Conservation (phyloP, 2,329 filamentous ascomycete genomes). For the Eutypa lata region DNA sequence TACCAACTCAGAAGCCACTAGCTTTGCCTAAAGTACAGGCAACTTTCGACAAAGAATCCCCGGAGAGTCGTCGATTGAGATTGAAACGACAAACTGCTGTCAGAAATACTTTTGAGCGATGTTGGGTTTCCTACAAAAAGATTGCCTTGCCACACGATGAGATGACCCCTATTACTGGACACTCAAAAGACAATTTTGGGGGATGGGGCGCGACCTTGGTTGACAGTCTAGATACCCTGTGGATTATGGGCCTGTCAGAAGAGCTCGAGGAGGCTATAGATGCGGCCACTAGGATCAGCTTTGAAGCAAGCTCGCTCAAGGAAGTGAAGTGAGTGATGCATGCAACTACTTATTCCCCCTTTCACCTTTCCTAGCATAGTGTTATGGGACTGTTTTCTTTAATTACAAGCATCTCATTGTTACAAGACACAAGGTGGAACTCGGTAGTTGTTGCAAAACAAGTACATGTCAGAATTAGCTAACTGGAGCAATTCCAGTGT, state of each 20-base stretch:
- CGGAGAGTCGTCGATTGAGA: too few relatives aligned
- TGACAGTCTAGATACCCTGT: slow-evolving; percentile 32
- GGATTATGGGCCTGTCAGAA: slow-evolving; percentile 43
- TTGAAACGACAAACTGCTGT: slow-evolving; percentile 16
- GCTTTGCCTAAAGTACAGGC: slow-evolving; percentile 19
- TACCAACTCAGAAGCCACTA: slow-evolving; percentile 17
- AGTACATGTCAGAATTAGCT: too few relatives aligned
- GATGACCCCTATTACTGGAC: slow-evolving; percentile 36
- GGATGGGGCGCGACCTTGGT: slow-evolving; percentile 46
- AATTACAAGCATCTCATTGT: too few relatives aligned
- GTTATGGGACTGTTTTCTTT: too few relatives aligned
- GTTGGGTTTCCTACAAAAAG: slow-evolving; percentile 38
- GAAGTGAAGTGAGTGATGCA: too few relatives aligned
- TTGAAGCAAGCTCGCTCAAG: slow-evolving; percentile 28
- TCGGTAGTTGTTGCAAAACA: too few relatives aligned
- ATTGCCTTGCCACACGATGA: slow-evolving; percentile 42
- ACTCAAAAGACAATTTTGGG: slow-evolving; percentile 36
- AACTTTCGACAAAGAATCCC: slow-evolving; percentile 13
- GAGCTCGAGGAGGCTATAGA: slow-evolving; percentile 43
- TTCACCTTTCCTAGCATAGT: too few relatives aligned
- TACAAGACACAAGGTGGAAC: too few relatives aligned
- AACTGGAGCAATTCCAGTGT: too few relatives aligned
- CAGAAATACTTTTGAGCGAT: slow-evolving; percentile 17
- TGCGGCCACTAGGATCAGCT: slow-evolving; percentile 41
- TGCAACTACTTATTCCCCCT: too few relatives aligned